Conservation (phyloP, 164 flowering plant genomes). For the Sextonia rubra region DNA sequence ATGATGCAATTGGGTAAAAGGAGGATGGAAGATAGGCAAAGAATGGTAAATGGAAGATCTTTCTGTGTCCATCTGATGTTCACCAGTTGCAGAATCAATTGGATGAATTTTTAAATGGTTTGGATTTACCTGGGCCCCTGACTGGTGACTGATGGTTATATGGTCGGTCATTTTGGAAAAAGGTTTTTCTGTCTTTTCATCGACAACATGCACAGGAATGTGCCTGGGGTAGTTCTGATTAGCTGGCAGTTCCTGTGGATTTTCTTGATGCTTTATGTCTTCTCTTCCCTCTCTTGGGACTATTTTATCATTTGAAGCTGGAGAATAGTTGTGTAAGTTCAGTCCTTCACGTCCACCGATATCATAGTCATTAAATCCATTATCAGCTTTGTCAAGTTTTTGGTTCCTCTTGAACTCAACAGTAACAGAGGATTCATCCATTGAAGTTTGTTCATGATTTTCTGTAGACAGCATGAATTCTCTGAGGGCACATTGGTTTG, state of each 20-base stretch:
- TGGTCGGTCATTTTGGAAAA: constrained; percentile 26
- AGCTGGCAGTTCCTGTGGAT: constrained; percentile 32
- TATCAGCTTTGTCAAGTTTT: constrained; percentile 21
- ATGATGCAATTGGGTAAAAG: constrained; percentile 34
- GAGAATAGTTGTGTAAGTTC: constrained; percentile 17
- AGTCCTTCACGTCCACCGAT: constrained; percentile 23
- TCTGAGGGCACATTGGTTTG: constrained; percentile 29
- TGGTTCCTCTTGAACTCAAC: constrained; percentile 21
- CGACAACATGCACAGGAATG: constrained; percentile 61
- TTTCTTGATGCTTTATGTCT: constrained; percentile 20
- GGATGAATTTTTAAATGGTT: constrained; percentile 24
- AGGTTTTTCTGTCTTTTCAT: constrained; percentile 36
- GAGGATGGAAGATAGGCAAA: constrained; percentile 43
- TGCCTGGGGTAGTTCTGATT: constrained; percentile 58
- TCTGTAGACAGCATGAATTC: constrained; percentile 43
- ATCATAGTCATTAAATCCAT: constrained; percentile 26
- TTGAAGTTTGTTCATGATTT: constrained; percentile 19
- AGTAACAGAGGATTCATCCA: constrained; percentile 30
- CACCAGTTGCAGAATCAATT: constrained; percentile 37
- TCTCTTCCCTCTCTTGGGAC: constrained; percentile 19
- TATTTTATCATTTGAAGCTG: constrained; percentile 20
- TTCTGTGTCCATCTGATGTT: constrained; percentile 33
- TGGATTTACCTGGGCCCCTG: constrained; percentile 28
- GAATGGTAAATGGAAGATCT: constrained; percentile 40
- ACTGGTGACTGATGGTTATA: constrained; percentile 34